Base-by-base conservation (phyloP, 805 yeast genomes). In the Saccharomycopsis selenospora region DNA sequence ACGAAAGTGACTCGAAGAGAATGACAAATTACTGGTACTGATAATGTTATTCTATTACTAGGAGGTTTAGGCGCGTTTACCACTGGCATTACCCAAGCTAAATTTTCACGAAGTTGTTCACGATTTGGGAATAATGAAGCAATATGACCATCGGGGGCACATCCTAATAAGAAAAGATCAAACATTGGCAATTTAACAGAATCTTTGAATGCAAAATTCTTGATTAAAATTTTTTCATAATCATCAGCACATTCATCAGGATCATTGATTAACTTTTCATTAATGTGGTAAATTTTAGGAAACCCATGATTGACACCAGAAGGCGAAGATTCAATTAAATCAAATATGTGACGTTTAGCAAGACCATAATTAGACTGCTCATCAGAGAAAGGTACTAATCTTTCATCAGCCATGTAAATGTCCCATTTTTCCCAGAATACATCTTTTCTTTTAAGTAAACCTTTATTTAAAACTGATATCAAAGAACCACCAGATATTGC, bases 61-160 rank as follows among this genome's bases (percentile, higher is more conserved):
- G 96, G 96, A 1, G 95, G 93, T 55, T 79, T 75, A 40, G 99
- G 98, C 0, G 97, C 95, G 51, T 88, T 84, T 54, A 79, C 83
- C 5, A 91, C 95, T 1, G 97, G 95, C 23, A 87, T 85, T 55
- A 90, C 90, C 97, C 98, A 91, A 1, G 97, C 97, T 57, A 84
- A 75, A 53, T 82, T 77, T 64, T 91, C 99, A 61, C 97, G 76
- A 56, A 91, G 70, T 48, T 85, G 83, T 57, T 86, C 93, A 60
- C 86, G 93, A 62, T 84, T 83, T 20, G 99, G 99, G 72, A 91
- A 91, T 48, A 91, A 75, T n/a, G 95, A 88, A 46, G 96, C 96
- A 61, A 88, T 86, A 65, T 91, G 99, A 20, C 99, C 99, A 65
- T 91, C 99, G 2, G 98, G 98, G 0, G 99, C 99, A 72, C 98